Conservation (phyloP, 2,329 filamentous ascomycete genomes). For the Calonectria pauciramosa region DNA sequence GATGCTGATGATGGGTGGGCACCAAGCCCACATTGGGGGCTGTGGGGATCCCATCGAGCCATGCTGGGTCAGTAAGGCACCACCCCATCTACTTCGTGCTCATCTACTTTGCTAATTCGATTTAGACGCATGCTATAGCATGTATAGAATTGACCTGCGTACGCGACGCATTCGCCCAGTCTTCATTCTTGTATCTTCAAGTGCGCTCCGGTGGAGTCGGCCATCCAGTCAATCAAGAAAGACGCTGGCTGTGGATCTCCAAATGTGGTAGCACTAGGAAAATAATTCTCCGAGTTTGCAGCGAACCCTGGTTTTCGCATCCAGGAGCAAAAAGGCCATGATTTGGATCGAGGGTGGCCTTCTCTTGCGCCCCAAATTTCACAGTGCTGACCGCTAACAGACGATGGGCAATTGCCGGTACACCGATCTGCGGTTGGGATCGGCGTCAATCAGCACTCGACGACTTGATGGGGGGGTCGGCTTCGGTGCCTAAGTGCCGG, state of each 20-base stretch:
- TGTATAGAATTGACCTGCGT: background rate
- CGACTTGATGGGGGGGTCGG: background rate
- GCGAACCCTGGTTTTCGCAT: background rate
- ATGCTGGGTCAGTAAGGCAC: background rate
- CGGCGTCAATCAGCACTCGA: background rate
- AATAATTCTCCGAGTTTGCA: background rate
- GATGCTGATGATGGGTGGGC: background rate
- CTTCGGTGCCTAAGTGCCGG: background rate
- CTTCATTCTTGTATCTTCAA: background rate
- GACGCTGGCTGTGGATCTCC: background rate
- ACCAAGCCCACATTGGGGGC: background rate
- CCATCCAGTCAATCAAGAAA: background rate
- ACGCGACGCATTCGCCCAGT: background rate
- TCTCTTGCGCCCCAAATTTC: background rate
- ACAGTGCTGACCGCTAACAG: background rate
- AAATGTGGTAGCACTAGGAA: background rate
- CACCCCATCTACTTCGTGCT: background rate
- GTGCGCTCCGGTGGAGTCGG: background rate
- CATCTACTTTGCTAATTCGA: background rate
- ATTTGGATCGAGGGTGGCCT: background rate
- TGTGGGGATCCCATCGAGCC: background rate
- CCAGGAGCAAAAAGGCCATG: background rate
- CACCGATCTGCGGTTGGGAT: background rate
- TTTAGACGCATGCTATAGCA: background rate
- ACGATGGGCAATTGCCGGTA: background rate